Percentiles rank a stretch among this genome's conserved stretches.
Conservation (phyloP, 306 rosid species). For the Rubus idaeus region DNA sequence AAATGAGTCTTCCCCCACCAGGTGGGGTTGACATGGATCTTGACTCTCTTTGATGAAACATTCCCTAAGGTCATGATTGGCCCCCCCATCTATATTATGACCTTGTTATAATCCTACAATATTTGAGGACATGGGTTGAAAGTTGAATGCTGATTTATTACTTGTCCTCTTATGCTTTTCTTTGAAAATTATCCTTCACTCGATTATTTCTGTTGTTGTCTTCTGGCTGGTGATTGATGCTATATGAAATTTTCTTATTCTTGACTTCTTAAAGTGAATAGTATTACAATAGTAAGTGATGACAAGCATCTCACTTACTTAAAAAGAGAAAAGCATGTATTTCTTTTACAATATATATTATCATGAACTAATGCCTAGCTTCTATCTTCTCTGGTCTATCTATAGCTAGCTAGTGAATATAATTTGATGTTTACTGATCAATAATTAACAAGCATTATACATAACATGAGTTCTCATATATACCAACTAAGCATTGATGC, state of each 20-base stretch:
- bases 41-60: slow-evolving; percentile 88
- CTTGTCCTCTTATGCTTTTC: slow-evolving; percentile 49
- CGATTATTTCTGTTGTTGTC: slow-evolving; percentile 18
- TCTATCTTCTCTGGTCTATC: too few species aligned
- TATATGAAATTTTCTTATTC: neutral
- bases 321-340: neutral
- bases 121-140: slow-evolving; percentile 55
- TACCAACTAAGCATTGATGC: too few species aligned
- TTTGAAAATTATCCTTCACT: slow-evolving; percentile 6
- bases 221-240: slow-evolving; percentile 5
- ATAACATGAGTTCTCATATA: too few species aligned
- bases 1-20: slow-evolving; percentile 32
- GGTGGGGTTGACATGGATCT: slow-evolving; percentile 93
- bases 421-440: too few species aligned
- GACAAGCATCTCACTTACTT: slow-evolving; percentile 14
- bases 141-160: slow-evolving; percentile 45
- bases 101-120: slow-evolving; percentile 49
- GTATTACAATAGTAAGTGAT: neutral
- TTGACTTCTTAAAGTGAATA: neutral
- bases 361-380: neutral
- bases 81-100: slow-evolving; percentile 35
- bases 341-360: slow-evolving; percentile 18
- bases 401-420: too few species aligned
- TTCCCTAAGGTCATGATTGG: slow-evolving; percentile 52
- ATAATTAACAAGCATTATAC: too few species aligned